Evolutionary conservation across 257 asterid genomes (phyloP).

Genomic region (Apocynum venetum): DNA sequence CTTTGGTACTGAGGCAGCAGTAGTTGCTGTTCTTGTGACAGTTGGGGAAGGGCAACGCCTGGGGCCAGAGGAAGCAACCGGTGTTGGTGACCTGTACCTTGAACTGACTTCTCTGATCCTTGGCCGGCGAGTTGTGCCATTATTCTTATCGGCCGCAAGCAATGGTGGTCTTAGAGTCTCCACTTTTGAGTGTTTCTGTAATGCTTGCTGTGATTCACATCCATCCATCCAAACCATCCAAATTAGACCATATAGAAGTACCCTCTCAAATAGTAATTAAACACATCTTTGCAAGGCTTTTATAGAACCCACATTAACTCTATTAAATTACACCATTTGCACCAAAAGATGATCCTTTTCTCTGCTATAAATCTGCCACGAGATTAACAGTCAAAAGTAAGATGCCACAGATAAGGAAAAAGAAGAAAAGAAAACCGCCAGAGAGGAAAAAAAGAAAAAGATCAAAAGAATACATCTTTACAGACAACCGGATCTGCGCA

Average conservation of each 20-base stretch:
- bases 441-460: slow-evolving; percentile 34
- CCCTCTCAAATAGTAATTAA: slow-evolving; percentile 30
- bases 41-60: slow-evolving; percentile 68
- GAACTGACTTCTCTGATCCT: slow-evolving; percentile 76
- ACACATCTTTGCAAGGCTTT: slow-evolving; percentile 30
- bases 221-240: slow-evolving; percentile 60
- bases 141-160: slow-evolving; percentile 55
- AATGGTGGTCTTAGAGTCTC: slow-evolving; percentile 45
- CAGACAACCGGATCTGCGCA: slow-evolving; percentile 51
- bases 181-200: slow-evolving; percentile 43
- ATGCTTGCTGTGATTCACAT: slow-evolving; percentile 45
- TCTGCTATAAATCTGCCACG: slow-evolving; percentile 47
- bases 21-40: slow-evolving; percentile 34
- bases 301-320: slow-evolving; percentile 31
- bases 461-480: slow-evolving; percentile 57
- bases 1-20: slow-evolving; percentile 41
- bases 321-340: slow-evolving; percentile 31
- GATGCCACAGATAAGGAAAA: slow-evolving; percentile 40
- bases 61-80: slow-evolving; percentile 37
- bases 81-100: slow-evolving; percentile 67
- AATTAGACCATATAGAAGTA: slow-evolving; percentile 51
- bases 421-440: slow-evolving; percentile 30
- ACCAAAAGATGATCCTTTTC: slow-evolving; percentile 37
- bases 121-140: slow-evolving; percentile 50
- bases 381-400: slow-evolving; percentile 39